Conservation (phyloP, 108 stramenopile genomes). For the Fistulifera solaris region DNA sequence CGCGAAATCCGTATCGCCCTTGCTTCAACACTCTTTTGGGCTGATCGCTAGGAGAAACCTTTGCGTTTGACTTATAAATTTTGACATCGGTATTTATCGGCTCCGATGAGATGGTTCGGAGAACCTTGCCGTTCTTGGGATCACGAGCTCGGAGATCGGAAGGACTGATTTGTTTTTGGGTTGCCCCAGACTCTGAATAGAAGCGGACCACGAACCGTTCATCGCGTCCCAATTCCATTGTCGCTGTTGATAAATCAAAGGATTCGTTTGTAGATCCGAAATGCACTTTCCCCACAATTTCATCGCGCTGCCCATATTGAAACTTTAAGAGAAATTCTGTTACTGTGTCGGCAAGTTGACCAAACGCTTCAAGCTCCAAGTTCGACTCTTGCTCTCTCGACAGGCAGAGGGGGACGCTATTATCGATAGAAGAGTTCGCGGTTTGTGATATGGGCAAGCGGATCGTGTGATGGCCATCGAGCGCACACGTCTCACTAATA, state of each 20-base stretch:
- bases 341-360: slow-evolving; percentile 53
- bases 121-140: slow-evolving; percentile 58
- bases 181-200: slow-evolving; percentile 70
- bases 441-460: slow-evolving; percentile 66
- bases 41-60: slow-evolving; percentile 20
- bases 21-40: slow-evolving; percentile 60
- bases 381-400: slow-evolving; percentile 27
- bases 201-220: slow-evolving; percentile 35
- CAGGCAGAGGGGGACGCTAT: slow-evolving; percentile 55
- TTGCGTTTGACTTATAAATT: slow-evolving; percentile 13
- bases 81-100: slow-evolving; percentile 8
- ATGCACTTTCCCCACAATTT: slow-evolving; percentile 5
- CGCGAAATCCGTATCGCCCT: slow-evolving; percentile 74
- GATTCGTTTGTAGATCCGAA: slow-evolving; percentile 26
- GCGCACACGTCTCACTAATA: slow-evolving; percentile 6
- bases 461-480: slow-evolving; percentile 37
- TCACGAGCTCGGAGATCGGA: slow-evolving; percentile 44
- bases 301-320: slow-evolving; percentile 29
- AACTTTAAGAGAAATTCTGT: slow-evolving; percentile 54
- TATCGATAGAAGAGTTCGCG: slow-evolving; percentile 60
- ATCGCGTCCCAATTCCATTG: slow-evolving; percentile 36
- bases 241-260: slow-evolving; percentile 54
- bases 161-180: slow-evolving; percentile 42
- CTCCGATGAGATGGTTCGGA: slow-evolving; percentile 10
- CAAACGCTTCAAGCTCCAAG: slow-evolving; percentile 43